phyloP scores from a whole-genome alignment of 164 flowering plant genomes.

The Pachysandra terminalis region DNA sequence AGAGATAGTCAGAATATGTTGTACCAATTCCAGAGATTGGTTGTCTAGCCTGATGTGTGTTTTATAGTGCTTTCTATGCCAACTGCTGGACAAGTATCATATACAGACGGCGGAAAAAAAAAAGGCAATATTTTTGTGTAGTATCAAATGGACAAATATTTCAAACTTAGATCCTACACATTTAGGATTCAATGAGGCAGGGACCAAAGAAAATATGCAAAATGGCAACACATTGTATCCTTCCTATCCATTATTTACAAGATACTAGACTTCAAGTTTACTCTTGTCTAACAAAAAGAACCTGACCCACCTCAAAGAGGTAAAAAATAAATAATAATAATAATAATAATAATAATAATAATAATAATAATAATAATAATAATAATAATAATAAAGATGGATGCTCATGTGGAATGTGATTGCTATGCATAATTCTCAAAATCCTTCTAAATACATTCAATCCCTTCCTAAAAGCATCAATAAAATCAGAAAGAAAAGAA shows the following conservation, averaged over 20 bases:
- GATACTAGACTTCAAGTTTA: background rate
- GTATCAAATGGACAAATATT: background rate
- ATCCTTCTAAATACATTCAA: background rate
- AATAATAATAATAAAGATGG: too few relatives aligned
- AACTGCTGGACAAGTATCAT: too few relatives aligned
- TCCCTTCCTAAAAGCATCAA: background rate
- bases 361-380: too few relatives aligned
- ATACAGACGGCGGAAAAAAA: background rate
- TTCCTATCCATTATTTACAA: background rate
- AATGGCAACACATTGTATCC: background rate
- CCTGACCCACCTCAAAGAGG: background rate
- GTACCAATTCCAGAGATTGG: background rate
- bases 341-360: too few relatives aligned
- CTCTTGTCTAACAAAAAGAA: background rate
- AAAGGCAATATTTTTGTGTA: too few relatives aligned
- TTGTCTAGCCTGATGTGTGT: background rate
- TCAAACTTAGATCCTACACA: too few relatives aligned
- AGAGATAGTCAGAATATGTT: background rate
- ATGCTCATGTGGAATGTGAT: too few relatives aligned
- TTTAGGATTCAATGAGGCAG: background rate
- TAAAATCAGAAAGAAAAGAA: too few relatives aligned
- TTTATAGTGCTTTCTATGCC: background rate
- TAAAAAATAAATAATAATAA: too few relatives aligned
- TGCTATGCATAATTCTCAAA: too few relatives aligned
- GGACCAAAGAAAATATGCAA: background rate